phyloP scores from a whole-genome alignment of 2,329 filamentous ascomycete genomes.

The Monosporascus cannonballus region DNA sequence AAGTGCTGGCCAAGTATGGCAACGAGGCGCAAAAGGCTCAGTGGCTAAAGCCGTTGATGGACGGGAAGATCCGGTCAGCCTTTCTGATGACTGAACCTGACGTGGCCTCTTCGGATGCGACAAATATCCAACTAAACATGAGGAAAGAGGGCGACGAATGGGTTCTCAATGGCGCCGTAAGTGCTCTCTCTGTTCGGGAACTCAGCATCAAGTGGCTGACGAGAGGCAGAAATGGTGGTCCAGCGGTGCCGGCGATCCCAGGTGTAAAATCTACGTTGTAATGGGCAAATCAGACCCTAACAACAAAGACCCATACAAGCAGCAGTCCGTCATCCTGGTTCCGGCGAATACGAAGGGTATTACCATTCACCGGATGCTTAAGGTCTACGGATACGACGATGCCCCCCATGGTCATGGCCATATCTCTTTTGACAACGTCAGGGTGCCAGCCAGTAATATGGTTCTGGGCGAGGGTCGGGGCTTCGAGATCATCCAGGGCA shows the following conservation, averaged over 20 bases:
- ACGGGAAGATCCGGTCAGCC: conserved; percentile 79
- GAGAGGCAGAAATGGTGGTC: conserved; percentile 90
- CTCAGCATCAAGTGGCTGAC: conserved; percentile 8
- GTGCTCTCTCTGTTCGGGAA: conserved; percentile 16
- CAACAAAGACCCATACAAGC: conserved; percentile 73
- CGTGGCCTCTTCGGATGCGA: conserved; percentile 84
- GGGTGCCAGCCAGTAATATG: conserved; percentile 76
- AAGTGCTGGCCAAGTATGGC: conserved; percentile 87
- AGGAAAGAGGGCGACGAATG: conserved; percentile 79
- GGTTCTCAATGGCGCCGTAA: conserved; percentile 78
- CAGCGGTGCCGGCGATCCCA: conserved; percentile 85
- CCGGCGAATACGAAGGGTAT: conserved; percentile 76
- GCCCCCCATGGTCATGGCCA: conserved; percentile 98
- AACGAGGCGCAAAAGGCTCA: conserved; percentile 76
- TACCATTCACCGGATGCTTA: conserved; percentile 89
- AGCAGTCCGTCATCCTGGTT: conserved; percentile 91
- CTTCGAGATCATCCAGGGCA: conserved; percentile 97
- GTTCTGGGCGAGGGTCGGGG: conserved; percentile 89
- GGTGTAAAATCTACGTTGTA: conserved; percentile 90
- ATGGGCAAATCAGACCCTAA: conserved; percentile 86
- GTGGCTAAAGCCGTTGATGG: conserved; percentile 77
- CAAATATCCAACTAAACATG: conserved; percentile 84
- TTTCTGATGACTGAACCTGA: conserved; percentile 94
- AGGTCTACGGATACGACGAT: conserved; percentile 93
- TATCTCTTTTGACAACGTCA: conserved; percentile 82